Base-by-base conservation (phyloP, 1,284 basidiomycete genomes). In the Polyporus tsugae region DNA sequence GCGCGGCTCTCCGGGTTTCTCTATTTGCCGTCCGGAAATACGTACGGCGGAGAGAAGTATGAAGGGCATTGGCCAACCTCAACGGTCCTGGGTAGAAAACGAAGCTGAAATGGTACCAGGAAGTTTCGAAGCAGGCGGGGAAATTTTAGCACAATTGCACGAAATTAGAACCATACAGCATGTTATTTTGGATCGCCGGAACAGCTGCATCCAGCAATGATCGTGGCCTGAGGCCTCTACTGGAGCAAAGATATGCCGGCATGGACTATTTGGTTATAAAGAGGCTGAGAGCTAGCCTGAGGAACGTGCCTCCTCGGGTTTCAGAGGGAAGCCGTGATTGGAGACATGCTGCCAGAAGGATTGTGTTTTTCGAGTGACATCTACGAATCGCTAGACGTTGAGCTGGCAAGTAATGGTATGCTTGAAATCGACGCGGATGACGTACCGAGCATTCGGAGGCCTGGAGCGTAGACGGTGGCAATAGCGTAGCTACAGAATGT, bases 1-100 rank as follows among this genome's bases (percentile, higher is more conserved):
- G 17, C 36, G 52, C 66, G 66, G 66, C 5, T 19, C 5, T 15
- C 65, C 65, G 65, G 61, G 29, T 25, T 42, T 38, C 25, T 58
- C 17, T 35, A 13, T 25, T 57, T 66, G 42, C 52, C 60, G 65
- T 66, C 17, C 42, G 33, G 2, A 15, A 22, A 39, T 60, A 49
- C 61, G 64, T 25, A 38, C n/a, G n/a, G 22, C 58, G 38, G 29
- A 29, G 38, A n/a, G n/a, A 41, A 41, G 9, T 9, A 41, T 39
- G 38, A 4, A 41, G 22, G 38, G 29, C 38, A 42, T 60, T 25
- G 58, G 38, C 6, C 19, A 7, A 38, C n/a, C 0, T 38, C 35
- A 19, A 19, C 35, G 10, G n/a, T 35, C 7, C 35, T 19, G 13
- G 35, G 38, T 58, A 58, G 35, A 58, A 19, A 36, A 22, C 17